Percentiles rank a stretch among this genome's conserved stretches.
phyloP scores from a whole-genome alignment of 2,329 filamentous ascomycete genomes.

The Xylaria sp. region DNA sequence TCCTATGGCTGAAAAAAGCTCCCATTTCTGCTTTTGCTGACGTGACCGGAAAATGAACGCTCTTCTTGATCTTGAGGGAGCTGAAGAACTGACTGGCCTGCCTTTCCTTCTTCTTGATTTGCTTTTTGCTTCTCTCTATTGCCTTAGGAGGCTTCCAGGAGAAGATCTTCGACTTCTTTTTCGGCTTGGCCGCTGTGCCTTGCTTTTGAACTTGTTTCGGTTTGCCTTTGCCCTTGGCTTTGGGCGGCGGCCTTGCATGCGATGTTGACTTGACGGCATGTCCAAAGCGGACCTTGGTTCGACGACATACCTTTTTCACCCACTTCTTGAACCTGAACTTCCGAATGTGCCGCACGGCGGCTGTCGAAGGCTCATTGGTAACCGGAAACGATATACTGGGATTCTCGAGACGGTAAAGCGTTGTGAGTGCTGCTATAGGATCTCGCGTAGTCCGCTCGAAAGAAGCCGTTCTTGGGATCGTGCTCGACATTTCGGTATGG shows the following conservation, averaged over 20 bases:
- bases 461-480: constrained; percentile 15
- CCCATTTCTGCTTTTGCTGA: background rate
- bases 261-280: constrained; percentile 14
- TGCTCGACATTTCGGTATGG: constrained; percentile 4
- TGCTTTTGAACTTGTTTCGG: constrained; percentile 12
- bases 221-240: background rate
- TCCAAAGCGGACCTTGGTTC: constrained; percentile 28
- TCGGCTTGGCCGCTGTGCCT: background rate
- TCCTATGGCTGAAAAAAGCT: constrained; percentile 5
- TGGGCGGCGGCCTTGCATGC: no score
- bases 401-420: background rate
- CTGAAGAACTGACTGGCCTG: constrained; percentile 11
- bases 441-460: background rate
- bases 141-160: constrained; percentile 2
- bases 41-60: constrained; percentile 14
- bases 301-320: constrained; percentile 27
- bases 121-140: background rate
- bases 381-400: constrained; percentile 1
- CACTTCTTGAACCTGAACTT: constrained; percentile 29
- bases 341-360: constrained; percentile 20
- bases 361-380: constrained; percentile 17
- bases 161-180: constrained; percentile 4
- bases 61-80: constrained; percentile 16
- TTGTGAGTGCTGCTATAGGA: background rate
- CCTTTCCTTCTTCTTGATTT: background rate